Conservation (phyloP, 208 protist genomes). For the Wallacemonas sp. region DNA sequence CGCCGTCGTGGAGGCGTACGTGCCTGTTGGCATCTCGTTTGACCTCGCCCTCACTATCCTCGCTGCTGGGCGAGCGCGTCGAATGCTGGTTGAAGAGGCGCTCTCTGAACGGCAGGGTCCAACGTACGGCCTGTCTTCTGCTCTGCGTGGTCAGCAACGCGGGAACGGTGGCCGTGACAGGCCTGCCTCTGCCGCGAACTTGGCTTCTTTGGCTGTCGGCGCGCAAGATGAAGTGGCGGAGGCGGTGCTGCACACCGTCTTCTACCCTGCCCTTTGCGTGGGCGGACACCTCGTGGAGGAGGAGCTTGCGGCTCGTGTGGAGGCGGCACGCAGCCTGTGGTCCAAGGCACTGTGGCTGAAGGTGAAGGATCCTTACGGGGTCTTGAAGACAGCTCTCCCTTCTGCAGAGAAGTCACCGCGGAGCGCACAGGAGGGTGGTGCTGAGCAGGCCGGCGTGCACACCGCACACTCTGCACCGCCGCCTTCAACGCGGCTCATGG, state of each 20-base stretch:
- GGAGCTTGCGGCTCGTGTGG: constrained; percentile 70
- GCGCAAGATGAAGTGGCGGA: constrained; percentile 78
- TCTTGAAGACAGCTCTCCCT: background rate
- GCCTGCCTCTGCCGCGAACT: background rate
- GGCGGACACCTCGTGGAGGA: constrained; percentile 57
- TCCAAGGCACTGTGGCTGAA: constrained; percentile 75
- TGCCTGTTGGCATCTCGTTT: constrained; percentile 59
- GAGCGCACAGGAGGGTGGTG: too few species aligned
- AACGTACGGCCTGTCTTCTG: too few species aligned
- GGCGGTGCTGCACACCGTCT: constrained; percentile 75
- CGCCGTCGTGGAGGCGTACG: constrained; percentile 47
- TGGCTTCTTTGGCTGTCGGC: constrained; percentile 41
- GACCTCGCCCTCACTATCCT: constrained; percentile 69
- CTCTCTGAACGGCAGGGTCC: background rate
- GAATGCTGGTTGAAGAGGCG: constrained; percentile 48
- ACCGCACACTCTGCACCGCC: background rate
- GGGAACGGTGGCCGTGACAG: background rate
- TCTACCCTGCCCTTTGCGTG: constrained; percentile 58
- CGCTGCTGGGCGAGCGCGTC: constrained; percentile 67
- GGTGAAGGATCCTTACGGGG: constrained; percentile 30
- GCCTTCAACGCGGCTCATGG: background rate
- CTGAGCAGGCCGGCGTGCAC: background rate
- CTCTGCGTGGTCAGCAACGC: background rate
- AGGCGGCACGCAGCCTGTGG: constrained; percentile 69
- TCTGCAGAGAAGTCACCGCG: too few species aligned